These are phyloP conservation scores for Dittrichia graveolens DNA, from an alignment of 129 eudicot species.

Conservation along the genomic window DNA sequence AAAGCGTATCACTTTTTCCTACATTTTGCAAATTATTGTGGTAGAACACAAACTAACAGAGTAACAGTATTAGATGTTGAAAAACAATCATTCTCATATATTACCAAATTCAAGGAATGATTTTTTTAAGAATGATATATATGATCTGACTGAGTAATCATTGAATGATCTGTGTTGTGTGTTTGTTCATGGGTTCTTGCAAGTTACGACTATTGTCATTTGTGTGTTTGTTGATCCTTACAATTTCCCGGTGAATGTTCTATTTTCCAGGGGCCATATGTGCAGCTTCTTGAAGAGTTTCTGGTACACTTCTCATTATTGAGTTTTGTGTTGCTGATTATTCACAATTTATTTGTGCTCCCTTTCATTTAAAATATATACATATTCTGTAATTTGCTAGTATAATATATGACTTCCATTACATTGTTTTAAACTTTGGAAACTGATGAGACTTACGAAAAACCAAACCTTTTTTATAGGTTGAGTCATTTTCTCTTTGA, in stretches of 20 bases:
- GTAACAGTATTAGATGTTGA: neutral
- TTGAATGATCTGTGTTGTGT: neutral
- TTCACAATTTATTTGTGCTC: conserved; percentile 6
- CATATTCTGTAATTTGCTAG: conserved; percentile 16
- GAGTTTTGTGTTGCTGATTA: conserved; percentile 4
- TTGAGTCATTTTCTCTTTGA: neutral
- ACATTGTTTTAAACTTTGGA: neutral
- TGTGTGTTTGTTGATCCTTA: neutral
- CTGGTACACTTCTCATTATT: neutral
- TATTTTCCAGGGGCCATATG: conserved; percentile 64
- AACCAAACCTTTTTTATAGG: neutral
- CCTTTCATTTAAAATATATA: conserved; percentile 12
- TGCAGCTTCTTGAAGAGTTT: conserved; percentile 54
- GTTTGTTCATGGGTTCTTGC: neutral
- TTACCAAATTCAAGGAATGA: neutral
- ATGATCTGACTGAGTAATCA: neutral
- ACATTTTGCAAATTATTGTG: too few species aligned
- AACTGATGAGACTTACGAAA: conserved; percentile 1
- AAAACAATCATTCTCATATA: neutral
- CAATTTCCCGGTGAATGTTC: conserved; percentile 3
- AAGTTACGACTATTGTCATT: neutral
- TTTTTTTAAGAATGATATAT: neutral
- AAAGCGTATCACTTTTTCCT: too few species aligned
- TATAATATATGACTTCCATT: neutral
- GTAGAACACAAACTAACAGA: too few species aligned